Conservation (phyloP, 805 yeast species). For the Starmerella stigmatis region DNA sequence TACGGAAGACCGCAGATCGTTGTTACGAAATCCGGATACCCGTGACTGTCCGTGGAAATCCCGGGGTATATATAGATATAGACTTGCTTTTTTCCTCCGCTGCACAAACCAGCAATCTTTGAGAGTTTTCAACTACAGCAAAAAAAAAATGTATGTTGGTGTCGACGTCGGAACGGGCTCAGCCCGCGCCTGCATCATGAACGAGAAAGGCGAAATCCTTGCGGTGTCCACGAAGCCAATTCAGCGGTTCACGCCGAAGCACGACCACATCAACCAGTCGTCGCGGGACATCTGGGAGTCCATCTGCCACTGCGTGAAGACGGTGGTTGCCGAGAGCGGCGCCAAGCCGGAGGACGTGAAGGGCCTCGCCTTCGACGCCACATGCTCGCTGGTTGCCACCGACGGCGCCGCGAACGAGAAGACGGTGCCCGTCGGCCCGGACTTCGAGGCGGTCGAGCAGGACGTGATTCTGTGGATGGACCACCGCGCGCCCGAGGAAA, state of each 20-base stretch:
- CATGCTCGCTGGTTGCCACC: slow-evolving; percentile 84
- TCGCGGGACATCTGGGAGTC: slow-evolving; percentile 83
- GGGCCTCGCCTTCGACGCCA: slow-evolving; percentile 95
- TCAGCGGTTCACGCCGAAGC: slow-evolving; percentile 43
- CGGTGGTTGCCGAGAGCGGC: slow-evolving; percentile 62
- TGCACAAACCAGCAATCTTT: too few species aligned
- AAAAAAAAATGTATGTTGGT: slow-evolving; percentile 45
- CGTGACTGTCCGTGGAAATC: not conserved
- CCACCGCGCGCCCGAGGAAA: slow-evolving; percentile 81
- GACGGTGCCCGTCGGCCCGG: slow-evolving; percentile 88
- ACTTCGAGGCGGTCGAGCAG: slow-evolving; percentile 59
- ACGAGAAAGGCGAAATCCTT: slow-evolving; percentile 68
- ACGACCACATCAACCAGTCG: slow-evolving; percentile 61
- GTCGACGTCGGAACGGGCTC: slow-evolving; percentile 98
- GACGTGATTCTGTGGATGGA: slow-evolving; percentile 97
- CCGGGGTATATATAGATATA: not conserved
- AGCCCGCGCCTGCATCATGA: slow-evolving; percentile 88
- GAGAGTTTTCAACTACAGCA: not conserved
- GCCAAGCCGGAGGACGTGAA: slow-evolving; percentile 55
- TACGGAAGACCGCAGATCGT: not conserved
- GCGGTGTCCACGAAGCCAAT: slow-evolving; percentile 62
- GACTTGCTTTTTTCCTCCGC: not conserved
- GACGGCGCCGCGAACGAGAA: slow-evolving; percentile 44
- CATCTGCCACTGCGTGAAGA: slow-evolving; percentile 69
- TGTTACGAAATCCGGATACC: slow-evolving; percentile 3